Base-by-base conservation (phyloP, 2,329 filamentous ascomycete genomes). In the Calonectria montana region DNA sequence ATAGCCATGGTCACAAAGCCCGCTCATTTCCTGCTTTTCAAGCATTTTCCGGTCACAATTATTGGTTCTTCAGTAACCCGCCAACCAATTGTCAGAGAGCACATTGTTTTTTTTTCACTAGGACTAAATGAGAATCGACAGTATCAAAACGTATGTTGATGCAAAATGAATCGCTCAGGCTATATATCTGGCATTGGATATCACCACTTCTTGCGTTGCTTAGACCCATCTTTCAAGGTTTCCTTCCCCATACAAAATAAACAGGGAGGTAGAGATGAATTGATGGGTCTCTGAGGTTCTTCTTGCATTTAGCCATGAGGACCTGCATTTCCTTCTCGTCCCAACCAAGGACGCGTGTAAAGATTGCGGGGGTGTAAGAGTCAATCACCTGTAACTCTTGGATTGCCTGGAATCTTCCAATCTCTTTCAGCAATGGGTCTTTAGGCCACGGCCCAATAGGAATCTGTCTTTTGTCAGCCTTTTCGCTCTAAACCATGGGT, bases 231-330 rank as follows among this genome's bases (percentile, higher is more conserved):
- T 2, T n/a, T 66, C n/a, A 66, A 25, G 74, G 69, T 48, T 74
- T 76, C 12, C 39, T 74, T 2, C 77, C 77, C 75, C 76, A 78
- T 16, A 78, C 70, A 29, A 78, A 77, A 15, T 75, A 70, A 0
- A 75, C 70, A 0, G 77, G 75, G 3, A 75, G 69, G 53, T 78
- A 78, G 1, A 78, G 69, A 10, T 78, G 77, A 12, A 74, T 69
- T 8, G 47, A 18, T 2, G 76, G 73, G 15, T 76, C 64, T 8
- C 63, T 59, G 8, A 78, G 59, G 18, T 78, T 74, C 18, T 62
- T 73, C 67, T 77, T 76, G 9, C 74, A 70, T 55, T 74, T 75
- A 12, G 70, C 74, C 73, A 75, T 74, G 2, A 78, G 74, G 0
- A 76, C 73, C 41, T 75, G 73, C 27, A 77, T 75, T 35, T 76